phyloP scores from a whole-genome alignment of 2,329 filamentous ascomycete genomes.

The Cladosporium austrohemisphaericum region DNA sequence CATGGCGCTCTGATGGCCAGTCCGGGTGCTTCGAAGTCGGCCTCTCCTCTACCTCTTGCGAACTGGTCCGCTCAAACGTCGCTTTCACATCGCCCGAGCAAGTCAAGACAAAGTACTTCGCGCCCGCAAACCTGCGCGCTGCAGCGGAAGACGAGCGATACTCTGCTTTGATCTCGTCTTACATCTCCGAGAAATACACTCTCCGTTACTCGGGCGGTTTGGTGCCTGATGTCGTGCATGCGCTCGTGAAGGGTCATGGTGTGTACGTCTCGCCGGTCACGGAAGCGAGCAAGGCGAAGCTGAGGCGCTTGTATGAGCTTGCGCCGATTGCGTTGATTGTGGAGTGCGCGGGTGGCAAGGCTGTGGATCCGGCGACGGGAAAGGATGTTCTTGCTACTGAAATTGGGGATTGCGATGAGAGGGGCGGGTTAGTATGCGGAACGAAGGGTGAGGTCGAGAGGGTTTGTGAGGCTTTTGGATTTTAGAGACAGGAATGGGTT shows the following conservation, averaged over 20 bases:
- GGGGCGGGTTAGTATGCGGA: conserved; percentile 33
- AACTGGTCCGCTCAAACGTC: conserved; percentile 44
- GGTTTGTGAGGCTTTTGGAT: conserved; percentile 18
- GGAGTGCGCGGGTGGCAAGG: conserved; percentile 57
- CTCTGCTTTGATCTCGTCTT: conserved; percentile 47
- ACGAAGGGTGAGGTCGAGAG: conserved; percentile 30
- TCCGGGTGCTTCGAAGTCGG: conserved; percentile 53
- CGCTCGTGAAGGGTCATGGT: conserved; percentile 59
- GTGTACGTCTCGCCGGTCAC: conserved; percentile 59
- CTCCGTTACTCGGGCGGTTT: conserved; percentile 59
- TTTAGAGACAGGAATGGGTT: too few species aligned
- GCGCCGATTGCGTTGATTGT: conserved; percentile 58
- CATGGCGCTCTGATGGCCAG: conserved; percentile 41
- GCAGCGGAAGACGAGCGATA: conserved; percentile 52
- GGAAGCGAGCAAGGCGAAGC: conserved; percentile 50
- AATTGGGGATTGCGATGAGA: conserved; percentile 31
- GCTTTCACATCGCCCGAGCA: conserved; percentile 37
- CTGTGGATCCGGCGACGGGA: conserved; percentile 45
- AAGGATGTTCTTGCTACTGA: conserved; percentile 10
- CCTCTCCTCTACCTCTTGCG: conserved; percentile 29
- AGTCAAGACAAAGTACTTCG: conserved; percentile 56
- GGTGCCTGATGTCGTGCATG: conserved; percentile 59
- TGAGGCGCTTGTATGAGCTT: conserved; percentile 58
- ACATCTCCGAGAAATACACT: conserved; percentile 54
- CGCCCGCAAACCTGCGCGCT: conserved; percentile 58